A percentile compares a stretch with the other conserved stretches of the same genome.
Conservation (phyloP, 768 basidiomycete genomes). For the Coprinopsis marcescibilis region DNA sequence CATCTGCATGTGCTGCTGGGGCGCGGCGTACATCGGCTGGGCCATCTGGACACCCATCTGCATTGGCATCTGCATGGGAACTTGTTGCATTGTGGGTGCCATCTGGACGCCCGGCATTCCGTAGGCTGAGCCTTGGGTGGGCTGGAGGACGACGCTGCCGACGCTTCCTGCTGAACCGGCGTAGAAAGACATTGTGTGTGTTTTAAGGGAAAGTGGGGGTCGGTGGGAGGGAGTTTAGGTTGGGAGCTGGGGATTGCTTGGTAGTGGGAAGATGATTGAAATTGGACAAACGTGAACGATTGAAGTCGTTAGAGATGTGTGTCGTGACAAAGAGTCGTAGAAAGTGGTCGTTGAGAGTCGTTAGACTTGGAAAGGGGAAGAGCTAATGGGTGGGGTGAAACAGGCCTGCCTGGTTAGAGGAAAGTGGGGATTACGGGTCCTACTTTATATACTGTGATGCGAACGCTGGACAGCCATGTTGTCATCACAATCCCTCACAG, state of each 20-base stretch:
- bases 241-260: neutral
- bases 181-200: conserved; percentile 10
- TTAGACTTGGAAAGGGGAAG: neutral
- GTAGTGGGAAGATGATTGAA: neutral
- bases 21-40: neutral
- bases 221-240: neutral
- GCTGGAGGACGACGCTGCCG: conserved; percentile 7
- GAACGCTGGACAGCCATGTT: too few species aligned
- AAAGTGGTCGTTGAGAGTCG: conserved; percentile 1
- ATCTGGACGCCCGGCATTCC: neutral
- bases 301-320: conserved; percentile 2
- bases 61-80: conserved; percentile 4
- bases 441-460: too few species aligned
- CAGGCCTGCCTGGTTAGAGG: conserved; percentile 10
- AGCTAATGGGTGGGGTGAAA: conserved; percentile 8
- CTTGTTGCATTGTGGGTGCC: neutral
- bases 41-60: neutral
- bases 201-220: neutral
- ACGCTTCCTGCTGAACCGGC: conserved; percentile 13
- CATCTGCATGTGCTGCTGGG: neutral
- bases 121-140: conserved; percentile 5
- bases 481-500: too few species aligned
- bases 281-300: neutral
- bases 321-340: neutral
- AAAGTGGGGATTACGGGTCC: too few species aligned